Evolutionary conservation across 2,329 filamentous ascomycete species (phyloP), one percentile per base, ranked within the genome.

Genomic region (Fusarium robinianum): DNA sequence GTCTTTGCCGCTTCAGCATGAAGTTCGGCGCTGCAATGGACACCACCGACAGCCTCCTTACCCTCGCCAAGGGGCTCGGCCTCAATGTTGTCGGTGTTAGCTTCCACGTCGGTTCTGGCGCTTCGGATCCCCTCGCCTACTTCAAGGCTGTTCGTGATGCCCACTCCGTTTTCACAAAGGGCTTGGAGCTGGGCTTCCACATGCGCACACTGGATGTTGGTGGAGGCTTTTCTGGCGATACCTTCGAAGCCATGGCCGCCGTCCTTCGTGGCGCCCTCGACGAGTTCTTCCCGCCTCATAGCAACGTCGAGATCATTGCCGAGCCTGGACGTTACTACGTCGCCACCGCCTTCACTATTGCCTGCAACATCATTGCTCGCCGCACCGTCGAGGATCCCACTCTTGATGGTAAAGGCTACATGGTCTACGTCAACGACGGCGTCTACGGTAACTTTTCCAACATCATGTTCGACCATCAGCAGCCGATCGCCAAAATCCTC

Each of bases 391-490:
- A 85, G 53, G 84, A 92, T 63, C 82, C 87, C 4, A 74, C 74
- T 14, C 76, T 79, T 8, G 77, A 77, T 36, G 77, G 79, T 51
- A 84, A 83, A 50, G 88, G 85, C 57, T 96, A 95, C 78, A 99
- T 97, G 94, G 74, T 96, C 32, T 99, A 99, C 69, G 76, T 97
- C 67, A 99, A 99, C 67, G 94, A 99, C 60, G 94, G 94, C 18
- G 86, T 97, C 40, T 99, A 99, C 65, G 94, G 94, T 63, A 97
- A 97, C 75, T 97, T 99, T 67, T 95, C 90, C 57, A 95, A 90
- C 81, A 97, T 97, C 78, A 96, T 97, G 77, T 99, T 96, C 68
- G 94, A 97, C 65, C 94, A 97, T 71, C 94, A 99, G 77, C 81
- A 95, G 62, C 94, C 94, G 1, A 72, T 87, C 31, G 89, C 92